A percentile compares a stretch with the other conserved stretches of the same genome.
Conservation (phyloP, 2,329 filamentous ascomycete genomes). For the Ophiostoma himal-ulmi region DNA sequence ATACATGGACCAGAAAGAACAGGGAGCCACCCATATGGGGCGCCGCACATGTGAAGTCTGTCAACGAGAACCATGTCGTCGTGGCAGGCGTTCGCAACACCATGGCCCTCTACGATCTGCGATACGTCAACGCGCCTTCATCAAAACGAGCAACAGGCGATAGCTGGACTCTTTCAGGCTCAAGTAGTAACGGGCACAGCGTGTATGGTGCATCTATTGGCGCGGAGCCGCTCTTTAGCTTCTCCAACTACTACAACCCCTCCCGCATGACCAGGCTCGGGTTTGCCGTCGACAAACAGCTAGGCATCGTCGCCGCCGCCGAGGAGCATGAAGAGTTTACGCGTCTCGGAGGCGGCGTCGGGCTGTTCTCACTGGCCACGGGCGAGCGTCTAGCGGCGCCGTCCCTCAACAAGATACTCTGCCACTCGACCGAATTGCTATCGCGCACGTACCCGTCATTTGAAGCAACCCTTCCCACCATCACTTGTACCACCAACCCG, state of each 20-base stretch:
- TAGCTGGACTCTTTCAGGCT: not conserved
- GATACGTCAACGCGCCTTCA: slow-evolving; percentile 34
- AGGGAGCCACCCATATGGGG: not conserved
- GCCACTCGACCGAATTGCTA: not conserved
- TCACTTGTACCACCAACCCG: not conserved
- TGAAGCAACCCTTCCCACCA: not conserved
- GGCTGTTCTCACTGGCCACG: slow-evolving; percentile 45
- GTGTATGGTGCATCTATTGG: slow-evolving; percentile 12
- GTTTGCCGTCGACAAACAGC: slow-evolving; percentile 47
- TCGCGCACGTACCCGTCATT: slow-evolving; percentile 11
- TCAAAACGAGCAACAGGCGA: not conserved
- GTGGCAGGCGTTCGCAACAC: slow-evolving; percentile 45
- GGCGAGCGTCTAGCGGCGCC: slow-evolving; percentile 37
- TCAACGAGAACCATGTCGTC: slow-evolving; percentile 47
- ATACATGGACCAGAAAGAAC: not conserved
- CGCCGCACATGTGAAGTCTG: slow-evolving; percentile 43
- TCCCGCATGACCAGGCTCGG: slow-evolving; percentile 36
- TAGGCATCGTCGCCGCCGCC: slow-evolving; percentile 48
- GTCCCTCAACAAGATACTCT: slow-evolving; percentile 26
- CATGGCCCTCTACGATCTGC: slow-evolving; percentile 54
- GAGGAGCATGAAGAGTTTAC: slow-evolving; percentile 33
- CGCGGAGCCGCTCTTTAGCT: slow-evolving; percentile 41
- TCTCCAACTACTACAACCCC: slow-evolving; percentile 47
- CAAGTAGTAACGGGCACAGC: not conserved
- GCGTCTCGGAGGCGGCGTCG: slow-evolving; percentile 44